Base-by-base conservation (phyloP, 495 filamentous ascomycete species). In the Lophium mytilinum region DNA sequence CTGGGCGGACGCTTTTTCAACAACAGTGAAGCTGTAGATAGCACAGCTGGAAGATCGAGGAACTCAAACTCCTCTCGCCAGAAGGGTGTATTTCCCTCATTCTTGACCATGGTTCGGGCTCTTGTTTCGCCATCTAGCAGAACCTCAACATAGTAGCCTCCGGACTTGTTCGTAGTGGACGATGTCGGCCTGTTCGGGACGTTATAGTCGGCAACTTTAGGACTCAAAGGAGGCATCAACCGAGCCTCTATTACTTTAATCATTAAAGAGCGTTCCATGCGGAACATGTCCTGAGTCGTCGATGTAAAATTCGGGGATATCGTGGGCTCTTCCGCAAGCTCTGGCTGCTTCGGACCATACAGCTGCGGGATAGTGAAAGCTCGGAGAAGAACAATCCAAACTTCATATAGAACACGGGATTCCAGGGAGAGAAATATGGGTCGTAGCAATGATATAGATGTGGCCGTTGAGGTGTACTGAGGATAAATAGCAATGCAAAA, bases 11-110 rank as follows among this genome's bases (percentile, higher is more conserved):
- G 69, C 60, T 78, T 82, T 68, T 95, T 98, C 48, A 98, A 70
- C 1, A 92, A 75, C 50, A 98, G 78, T n/a, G 85, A 87, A 9
- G 87, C 80, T 64, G 82, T 87, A 9, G 88, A 90, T 37, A 94
- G 68, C 9, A 88, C 79, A 0, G 88, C 78, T 2, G 93, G 90
- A 14, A 98, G 77, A 71, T 96, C 91, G 40, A 75, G 73, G 66
- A 96, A 96, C 46, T 87, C 82, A 63, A 89, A 91, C 41, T 92
- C 90, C 73, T 97, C 93, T 33, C 90, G 79, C 93, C 94, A 99
- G 61, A 97, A 95, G 0, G 90, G 93, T 65, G 83, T 89, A 50
- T 80, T 82, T 12, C 87, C 91, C 53, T 89, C 87, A 56, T 79
- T 77, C 70, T 91, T 91, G 18, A 88, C 84, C 24, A 85, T 85